Evolutionary conservation across 805 yeast species (phyloP).

Genomic region (Spathaspora arborariae): DNA sequence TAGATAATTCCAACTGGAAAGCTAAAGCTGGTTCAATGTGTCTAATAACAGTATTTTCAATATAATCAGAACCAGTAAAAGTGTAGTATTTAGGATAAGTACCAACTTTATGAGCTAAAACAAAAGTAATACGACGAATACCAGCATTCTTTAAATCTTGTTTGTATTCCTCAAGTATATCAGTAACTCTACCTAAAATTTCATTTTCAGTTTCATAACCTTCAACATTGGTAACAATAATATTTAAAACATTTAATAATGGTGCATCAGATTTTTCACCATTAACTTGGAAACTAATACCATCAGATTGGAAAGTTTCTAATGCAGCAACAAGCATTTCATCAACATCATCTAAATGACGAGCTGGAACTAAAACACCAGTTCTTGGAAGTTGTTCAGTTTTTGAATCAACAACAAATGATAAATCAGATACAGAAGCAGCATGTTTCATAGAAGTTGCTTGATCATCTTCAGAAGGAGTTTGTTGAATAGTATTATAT

Average conservation of each 20-base stretch:
- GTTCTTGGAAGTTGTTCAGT: slow-evolving; percentile 72
- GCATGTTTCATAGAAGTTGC: slow-evolving; percentile 65
- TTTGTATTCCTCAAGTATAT: slow-evolving; percentile 61
- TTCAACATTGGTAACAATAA: slow-evolving; percentile 69
- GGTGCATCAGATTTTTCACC: slow-evolving; percentile 17
- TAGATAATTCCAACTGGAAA: slow-evolving; percentile 90
- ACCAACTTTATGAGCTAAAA: slow-evolving; percentile 79
- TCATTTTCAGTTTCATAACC: slow-evolving; percentile 72
- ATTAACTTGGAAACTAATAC: slow-evolving; percentile 29
- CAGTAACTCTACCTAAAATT: slow-evolving; percentile 57
- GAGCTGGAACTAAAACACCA: slow-evolving; percentile 78
- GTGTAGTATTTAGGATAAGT: slow-evolving; percentile 94
- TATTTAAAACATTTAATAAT: slow-evolving; percentile 77
- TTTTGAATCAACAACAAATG: slow-evolving; percentile 69
- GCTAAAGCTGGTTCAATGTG: slow-evolving; percentile 98
- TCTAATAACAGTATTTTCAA: slow-evolving; percentile 90
- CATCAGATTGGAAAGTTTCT: slow-evolving; percentile 56
- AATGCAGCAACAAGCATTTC: slow-evolving; percentile 75
- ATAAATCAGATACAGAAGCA: slow-evolving; percentile 87
- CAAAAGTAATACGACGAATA: slow-evolving; percentile 90
- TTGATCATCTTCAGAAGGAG: slow-evolving; percentile 30
- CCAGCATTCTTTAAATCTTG: slow-evolving; percentile 68
- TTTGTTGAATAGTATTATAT: slow-evolving; percentile 63
- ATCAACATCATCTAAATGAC: slow-evolving; percentile 86
- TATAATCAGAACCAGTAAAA: slow-evolving; percentile 81